A percentile compares a stretch with the other conserved stretches of the same genome.
Conservation (phyloP, 2,329 filamentous ascomycete genomes). For the Phialophora expanda region DNA sequence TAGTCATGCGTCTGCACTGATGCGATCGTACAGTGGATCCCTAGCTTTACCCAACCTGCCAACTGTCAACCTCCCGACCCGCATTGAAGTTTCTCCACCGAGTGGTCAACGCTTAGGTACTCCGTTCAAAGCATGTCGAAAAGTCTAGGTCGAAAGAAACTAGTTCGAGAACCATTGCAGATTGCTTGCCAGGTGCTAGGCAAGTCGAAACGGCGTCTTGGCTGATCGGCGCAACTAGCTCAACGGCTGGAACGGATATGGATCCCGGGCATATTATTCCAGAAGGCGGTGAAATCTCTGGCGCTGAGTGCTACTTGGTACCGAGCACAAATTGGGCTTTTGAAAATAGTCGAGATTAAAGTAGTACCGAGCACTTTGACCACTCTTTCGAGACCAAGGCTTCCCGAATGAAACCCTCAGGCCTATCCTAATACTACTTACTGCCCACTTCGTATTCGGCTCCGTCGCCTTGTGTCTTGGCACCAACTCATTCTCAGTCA, state of each 20-base stretch:
- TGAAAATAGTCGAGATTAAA: constrained; percentile 11
- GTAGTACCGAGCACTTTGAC: constrained; percentile 15
- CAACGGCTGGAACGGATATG: constrained; percentile 20
- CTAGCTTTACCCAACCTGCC: no score
- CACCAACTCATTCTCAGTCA: constrained; percentile 17
- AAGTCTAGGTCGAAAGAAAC: constrained; percentile 16
- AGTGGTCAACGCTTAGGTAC: constrained; percentile 8
- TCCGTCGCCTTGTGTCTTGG: constrained; percentile 16
- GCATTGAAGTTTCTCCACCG: not conserved
- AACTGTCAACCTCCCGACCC: no score
- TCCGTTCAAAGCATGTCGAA: not conserved
- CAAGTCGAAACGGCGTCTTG: constrained; percentile 13
- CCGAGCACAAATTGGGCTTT: not conserved
- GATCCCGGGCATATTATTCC: constrained; percentile 15
- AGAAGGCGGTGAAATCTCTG: constrained; percentile 14
- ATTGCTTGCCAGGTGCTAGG: constrained; percentile 17
- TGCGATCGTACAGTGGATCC: no score
- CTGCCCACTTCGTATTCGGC: constrained; percentile 19
- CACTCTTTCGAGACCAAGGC: constrained; percentile 18
- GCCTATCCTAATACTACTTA: constrained; percentile 8
- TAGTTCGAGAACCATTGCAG: constrained; percentile 14
- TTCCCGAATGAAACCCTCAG: constrained; percentile 7
- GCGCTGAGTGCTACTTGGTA: constrained; percentile 14
- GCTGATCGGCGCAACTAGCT: constrained; percentile 18
- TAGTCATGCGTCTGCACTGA: no score